Conservation (phyloP, 2,329 filamentous ascomycete genomes). For the Talaromyces pinophilus region DNA sequence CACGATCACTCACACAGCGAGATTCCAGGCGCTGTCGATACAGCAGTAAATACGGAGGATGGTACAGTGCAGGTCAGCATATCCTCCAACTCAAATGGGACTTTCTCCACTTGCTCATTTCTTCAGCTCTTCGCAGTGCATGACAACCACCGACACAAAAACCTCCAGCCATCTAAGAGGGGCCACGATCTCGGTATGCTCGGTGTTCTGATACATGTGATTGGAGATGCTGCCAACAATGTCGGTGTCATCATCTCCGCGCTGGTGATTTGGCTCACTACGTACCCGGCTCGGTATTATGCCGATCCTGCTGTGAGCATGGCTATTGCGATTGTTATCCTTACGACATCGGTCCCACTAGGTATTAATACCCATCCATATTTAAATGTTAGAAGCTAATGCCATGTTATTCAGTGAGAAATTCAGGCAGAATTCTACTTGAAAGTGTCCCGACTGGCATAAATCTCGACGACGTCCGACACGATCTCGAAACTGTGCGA, state of each 20-base stretch:
- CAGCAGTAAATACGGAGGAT: background rate
- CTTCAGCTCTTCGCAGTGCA: constrained; percentile 4
- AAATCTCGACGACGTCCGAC: constrained; percentile 62
- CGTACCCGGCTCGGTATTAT: constrained; percentile 63
- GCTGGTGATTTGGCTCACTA: constrained; percentile 66
- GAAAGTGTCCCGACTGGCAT: constrained; percentile 66
- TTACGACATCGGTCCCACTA: constrained; percentile 64
- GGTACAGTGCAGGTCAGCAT: background rate
- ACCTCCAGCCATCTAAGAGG: constrained; percentile 6
- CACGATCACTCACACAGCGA: constrained; percentile 12
- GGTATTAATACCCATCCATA: constrained; percentile 28
- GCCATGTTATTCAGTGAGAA: constrained; percentile 28
- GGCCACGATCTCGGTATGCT: constrained; percentile 66
- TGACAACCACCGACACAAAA: constrained; percentile 17
- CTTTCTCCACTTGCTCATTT: background rate
- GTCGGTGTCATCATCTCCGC: constrained; percentile 72
- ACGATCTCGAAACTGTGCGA: constrained; percentile 65
- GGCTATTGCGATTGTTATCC: constrained; percentile 70
- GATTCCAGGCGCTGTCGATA: background rate
- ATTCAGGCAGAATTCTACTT: constrained; percentile 63
- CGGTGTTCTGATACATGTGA: constrained; percentile 69
- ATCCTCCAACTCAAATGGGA: background rate
- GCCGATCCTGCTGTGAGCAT: constrained; percentile 70
- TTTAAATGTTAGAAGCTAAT: background rate
- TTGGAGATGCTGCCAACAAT: constrained; percentile 75